A percentile compares a stretch with the other conserved stretches of the same genome.
Conservation (phyloP, 441 rosid genomes). For the Erodium texanum region DNA sequence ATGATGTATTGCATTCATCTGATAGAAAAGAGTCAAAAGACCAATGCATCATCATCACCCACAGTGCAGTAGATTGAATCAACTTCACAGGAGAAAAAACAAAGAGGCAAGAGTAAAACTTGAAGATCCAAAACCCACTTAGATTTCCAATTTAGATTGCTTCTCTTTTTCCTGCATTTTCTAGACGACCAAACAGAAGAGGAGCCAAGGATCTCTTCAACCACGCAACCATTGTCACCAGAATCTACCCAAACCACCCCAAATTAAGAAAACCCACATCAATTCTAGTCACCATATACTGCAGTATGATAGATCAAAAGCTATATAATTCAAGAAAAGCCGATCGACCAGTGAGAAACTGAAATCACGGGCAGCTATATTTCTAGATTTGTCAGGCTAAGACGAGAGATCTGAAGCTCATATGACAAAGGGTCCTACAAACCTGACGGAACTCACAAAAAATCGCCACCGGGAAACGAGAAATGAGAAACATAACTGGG, state of each 20-base stretch:
- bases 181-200: not conserved
- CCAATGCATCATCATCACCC: not conserved
- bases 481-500: not conserved
- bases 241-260: not conserved
- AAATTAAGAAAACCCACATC: not conserved
- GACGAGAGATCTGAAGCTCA: not conserved
- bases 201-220: not conserved
- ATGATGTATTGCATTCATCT: not conserved
- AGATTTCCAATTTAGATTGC: conserved; percentile 6
- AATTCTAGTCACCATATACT: not conserved
- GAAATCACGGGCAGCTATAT: not conserved
- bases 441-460: conserved; percentile 3
- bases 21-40: not conserved
- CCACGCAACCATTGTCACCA: not conserved
- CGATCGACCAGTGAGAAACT: not conserved
- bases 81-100: not conserved
- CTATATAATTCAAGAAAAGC: not conserved
- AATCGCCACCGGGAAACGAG: not conserved
- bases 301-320: not conserved
- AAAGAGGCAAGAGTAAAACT: not conserved
- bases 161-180: conserved; percentile 7
- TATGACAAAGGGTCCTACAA: not conserved
- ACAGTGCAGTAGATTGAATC: not conserved
- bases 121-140: not conserved
- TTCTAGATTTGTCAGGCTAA: not conserved